phyloP scores from a whole-genome alignment of 495 filamentous ascomycete species.

The Pyronema omphalodes region DNA sequence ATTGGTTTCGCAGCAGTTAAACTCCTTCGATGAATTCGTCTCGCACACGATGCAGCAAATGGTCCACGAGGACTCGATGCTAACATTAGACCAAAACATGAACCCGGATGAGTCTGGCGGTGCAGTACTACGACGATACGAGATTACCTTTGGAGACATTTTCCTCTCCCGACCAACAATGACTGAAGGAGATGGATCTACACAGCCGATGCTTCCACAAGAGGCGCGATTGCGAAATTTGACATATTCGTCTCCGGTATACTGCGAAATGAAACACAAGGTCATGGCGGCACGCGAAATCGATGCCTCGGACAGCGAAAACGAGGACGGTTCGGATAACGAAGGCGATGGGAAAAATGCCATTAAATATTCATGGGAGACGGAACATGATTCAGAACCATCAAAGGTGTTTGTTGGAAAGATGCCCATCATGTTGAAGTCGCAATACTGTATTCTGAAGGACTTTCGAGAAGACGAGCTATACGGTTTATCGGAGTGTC shows the following conservation, averaged over 20 bases:
- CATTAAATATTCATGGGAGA: conserved; percentile 25
- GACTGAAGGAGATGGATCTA: conserved; percentile 79
- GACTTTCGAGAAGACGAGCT: conserved; percentile 61
- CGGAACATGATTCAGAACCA: conserved; percentile 26
- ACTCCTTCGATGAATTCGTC: conserved; percentile 96
- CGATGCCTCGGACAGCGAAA: conserved; percentile 39
- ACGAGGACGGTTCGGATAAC: conserved; percentile 30
- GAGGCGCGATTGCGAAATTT: conserved; percentile 87
- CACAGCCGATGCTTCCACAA: conserved; percentile 64
- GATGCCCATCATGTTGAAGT: conserved; percentile 94
- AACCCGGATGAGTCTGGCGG: conserved; percentile 58
- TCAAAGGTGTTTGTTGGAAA: conserved; percentile 73
- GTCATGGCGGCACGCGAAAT: conserved; percentile 67
- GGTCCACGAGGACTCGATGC: conserved; percentile 67
- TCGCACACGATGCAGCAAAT: conserved; percentile 81
- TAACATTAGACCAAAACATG: conserved; percentile 68
- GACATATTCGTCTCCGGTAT: conserved; percentile 83
- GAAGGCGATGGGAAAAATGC: conserved; percentile 34
- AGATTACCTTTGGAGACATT: conserved; percentile 77
- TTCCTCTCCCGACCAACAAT: conserved; percentile 69
- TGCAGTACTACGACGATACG: conserved; percentile 70
- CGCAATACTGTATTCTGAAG: conserved; percentile 74
- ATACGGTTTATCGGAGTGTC: conserved; percentile 81
- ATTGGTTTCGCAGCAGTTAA: conserved; percentile 89
- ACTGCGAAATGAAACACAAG: conserved; percentile 62